Evolutionary conservation across 805 yeast species (phyloP), one percentile per base, ranked within the genome.

Genomic region (Ogataea wickerhamii): DNA sequence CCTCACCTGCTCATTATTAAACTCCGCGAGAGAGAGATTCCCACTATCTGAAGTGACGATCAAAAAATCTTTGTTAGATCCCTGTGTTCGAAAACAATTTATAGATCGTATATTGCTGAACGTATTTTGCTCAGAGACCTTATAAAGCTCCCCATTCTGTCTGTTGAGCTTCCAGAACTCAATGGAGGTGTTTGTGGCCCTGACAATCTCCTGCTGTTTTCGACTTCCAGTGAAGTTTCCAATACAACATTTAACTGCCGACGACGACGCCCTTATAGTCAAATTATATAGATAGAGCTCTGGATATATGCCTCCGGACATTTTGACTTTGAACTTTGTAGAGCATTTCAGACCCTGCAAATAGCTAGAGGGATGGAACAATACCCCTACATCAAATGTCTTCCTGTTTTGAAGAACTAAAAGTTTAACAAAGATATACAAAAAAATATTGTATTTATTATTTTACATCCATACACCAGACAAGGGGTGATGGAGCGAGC

Each of bases 21-120:
- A 55, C 2, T 59, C 52, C 23, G 68, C 60, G 41, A 73, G 70
- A 38, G 76, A 73, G 16, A 88, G 45, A 41, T 77, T 76, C 0
- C 97, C 97, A 2, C 94, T 74, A 53, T 89, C 97, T 0, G 93
- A 78, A 0, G 91, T 74, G 2, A 87, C 55, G 5, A 81, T 72
- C n/a, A 89, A 43, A 19, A 65, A 64, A 46, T 87, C 93, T 37
- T 64, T 67, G 0, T 67, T 56, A 0, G 76, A 55, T 0, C 83
- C 87, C 0, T 75, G 67, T 8, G 73, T 56, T 16, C 76, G 70
- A 38, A 87, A 61, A 18, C 73, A 65, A 5, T 64, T 66, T 8
- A 86, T 61, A 3, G 65, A 44, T 32, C 87, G 68, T 3, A 89
- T 64, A 5, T 74, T 67, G 2, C 83, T 81, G 58, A 82, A 82